These are phyloP conservation scores for Tagetes erecta DNA, from an alignment of 129 eudicot genomes.

Conservation along the genomic window DNA sequence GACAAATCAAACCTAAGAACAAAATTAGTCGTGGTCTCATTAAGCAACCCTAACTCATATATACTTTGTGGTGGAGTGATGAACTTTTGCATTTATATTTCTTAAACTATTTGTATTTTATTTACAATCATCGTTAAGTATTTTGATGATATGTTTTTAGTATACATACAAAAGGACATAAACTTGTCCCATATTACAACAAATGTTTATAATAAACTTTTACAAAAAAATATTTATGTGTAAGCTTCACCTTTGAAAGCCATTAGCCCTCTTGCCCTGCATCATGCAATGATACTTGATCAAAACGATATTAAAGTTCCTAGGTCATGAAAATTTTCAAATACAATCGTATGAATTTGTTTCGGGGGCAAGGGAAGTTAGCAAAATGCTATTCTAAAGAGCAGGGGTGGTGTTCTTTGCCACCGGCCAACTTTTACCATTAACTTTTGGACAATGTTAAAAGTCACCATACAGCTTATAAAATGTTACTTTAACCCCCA, in stretches of 20 bases:
- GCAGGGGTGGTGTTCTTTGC: too few relatives aligned
- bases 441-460: too few relatives aligned
- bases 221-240: not conserved
- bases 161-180: slow-evolving; percentile 4
- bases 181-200: slow-evolving; percentile 12
- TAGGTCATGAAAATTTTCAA: not conserved
- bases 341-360: not conserved
- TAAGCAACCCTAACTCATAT: too few relatives aligned
- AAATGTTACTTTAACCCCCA: too few relatives aligned
- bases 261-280: slow-evolving; percentile 21
- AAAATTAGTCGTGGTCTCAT: too few relatives aligned
- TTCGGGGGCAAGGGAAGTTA: too few relatives aligned
- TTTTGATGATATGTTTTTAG: slow-evolving; percentile 1
- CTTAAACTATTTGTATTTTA: not conserved
- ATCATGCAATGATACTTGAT: not conserved
- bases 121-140: not conserved
- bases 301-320: not conserved
- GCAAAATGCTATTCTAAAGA: too few relatives aligned
- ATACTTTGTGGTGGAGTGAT: too few relatives aligned
- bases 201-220: slow-evolving; percentile 11
- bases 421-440: too few relatives aligned
- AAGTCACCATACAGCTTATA: too few relatives aligned
- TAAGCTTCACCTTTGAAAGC: not conserved
- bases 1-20: too few relatives aligned
- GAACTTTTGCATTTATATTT: not conserved